Base-by-base conservation (phyloP, 1,139 yeast genomes). In the Yamadazyma diospyri region DNA sequence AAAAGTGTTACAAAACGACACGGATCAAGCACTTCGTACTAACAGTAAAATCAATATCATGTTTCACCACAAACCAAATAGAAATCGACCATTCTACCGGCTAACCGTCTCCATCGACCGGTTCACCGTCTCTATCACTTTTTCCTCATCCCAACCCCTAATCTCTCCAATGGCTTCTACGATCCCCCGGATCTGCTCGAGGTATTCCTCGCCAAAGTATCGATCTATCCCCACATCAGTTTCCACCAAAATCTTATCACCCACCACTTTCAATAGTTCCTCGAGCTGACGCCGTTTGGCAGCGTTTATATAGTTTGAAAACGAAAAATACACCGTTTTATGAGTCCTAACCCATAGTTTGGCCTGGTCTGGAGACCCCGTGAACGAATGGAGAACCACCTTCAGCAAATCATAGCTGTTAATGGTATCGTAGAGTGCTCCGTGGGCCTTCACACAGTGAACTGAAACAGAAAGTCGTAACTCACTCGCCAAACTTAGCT, bases 401-500 rank as follows among this genome's bases (percentile, higher is more conserved):
- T 64, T 50, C 1, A 64, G 48, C 6, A 61, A 47, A 14, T 41
- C 21, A 32, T 45, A 59, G 18, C 50, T 27, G 30, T 34, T 45
- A 16, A 76, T 61, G 1, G 58, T 47, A 8, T 81, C 81, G 36
- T 61, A 76, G 16, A 84, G 50, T 7, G 61, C 50, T 1, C 85
- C 85, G 46, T 81, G 89, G 6, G 83, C 78, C 45, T 81, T 83
- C 2, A 92, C 98, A 43, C 89, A 84, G 51, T 92, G 98, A 0
- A 92, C 44, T 2, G 96, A 86, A 0, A 84, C 75, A 0, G 85
- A 77, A 14, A 73, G 53, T 0, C 55, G 37, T 13, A 61, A 46
- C 24, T 61, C 53, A 11, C 58, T 52, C 0, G 95, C 94, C 9
- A 86, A 38, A 3, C 53, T 47, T 16, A 87, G 52, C 41, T 81